Evolutionary conservation across 2,329 filamentous ascomycete species (phyloP).

Genomic region (Fusarium nurragi): DNA sequence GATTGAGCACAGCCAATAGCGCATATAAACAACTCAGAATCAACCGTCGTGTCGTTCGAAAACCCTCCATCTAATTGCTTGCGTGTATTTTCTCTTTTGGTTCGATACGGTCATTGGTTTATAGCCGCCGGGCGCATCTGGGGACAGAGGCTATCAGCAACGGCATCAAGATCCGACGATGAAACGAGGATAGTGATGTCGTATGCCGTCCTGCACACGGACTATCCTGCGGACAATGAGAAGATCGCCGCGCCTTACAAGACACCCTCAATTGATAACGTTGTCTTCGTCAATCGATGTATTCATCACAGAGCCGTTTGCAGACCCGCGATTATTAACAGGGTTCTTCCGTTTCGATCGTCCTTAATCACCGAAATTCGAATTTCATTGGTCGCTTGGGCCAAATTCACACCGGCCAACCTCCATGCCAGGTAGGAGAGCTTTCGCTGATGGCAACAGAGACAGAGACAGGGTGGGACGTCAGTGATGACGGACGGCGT

Average conservation of each 20-base stretch:
- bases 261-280: slow-evolving; percentile 25
- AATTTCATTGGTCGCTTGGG: slow-evolving; percentile 1
- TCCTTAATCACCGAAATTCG: slow-evolving; percentile 12
- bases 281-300: slow-evolving; percentile 33
- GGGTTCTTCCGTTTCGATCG: slow-evolving; percentile 30
- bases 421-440: slow-evolving; percentile 28
- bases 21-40: not conserved
- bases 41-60: not conserved
- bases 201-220: slow-evolving; percentile 42
- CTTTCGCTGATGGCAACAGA: slow-evolving; percentile 16
- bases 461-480: slow-evolving; percentile 28
- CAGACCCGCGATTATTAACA: slow-evolving; percentile 26
- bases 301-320: slow-evolving; percentile 37
- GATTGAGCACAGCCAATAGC: not conserved
- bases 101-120: slow-evolving; percentile 37
- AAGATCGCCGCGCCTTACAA: slow-evolving; percentile 29
- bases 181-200: slow-evolving; percentile 44
- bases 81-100: slow-evolving; percentile 39
- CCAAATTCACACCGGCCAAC: slow-evolving; percentile 38
- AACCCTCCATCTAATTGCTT: slow-evolving; percentile 8
- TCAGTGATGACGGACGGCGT: slow-evolving; percentile 35
- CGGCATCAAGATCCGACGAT: slow-evolving; percentile 36
- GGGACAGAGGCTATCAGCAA: slow-evolving; percentile 38
- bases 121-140: slow-evolving; percentile 31
- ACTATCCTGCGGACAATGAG: slow-evolving; percentile 41